Percentiles rank a stretch among this genome's conserved stretches.
phyloP scores from a whole-genome alignment of 768 basidiomycete genomes.

The Suillus discolor region DNA sequence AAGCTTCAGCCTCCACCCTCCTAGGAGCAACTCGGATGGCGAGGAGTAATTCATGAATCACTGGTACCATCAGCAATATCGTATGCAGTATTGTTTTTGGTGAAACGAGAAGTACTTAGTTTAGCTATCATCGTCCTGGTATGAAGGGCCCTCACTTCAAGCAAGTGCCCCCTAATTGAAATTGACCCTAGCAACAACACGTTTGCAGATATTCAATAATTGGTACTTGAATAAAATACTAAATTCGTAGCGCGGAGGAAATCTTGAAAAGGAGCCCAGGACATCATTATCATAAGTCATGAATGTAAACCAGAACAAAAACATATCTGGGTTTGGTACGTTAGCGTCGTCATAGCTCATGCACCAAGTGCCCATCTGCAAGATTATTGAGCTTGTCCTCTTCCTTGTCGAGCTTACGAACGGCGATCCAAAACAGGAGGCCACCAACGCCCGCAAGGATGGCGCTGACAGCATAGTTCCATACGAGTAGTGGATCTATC shows the following conservation, averaged over 20 bases:
- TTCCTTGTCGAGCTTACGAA: slow-evolving; percentile 57
- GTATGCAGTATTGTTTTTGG: neutral
- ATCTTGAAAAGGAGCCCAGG: neutral
- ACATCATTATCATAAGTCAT: neutral
- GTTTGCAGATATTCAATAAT: neutral
- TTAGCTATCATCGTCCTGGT: neutral
- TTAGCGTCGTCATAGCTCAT: neutral
- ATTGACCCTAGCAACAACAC: neutral
- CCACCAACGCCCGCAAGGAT: slow-evolving; percentile 57
- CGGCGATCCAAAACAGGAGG: slow-evolving; percentile 52
- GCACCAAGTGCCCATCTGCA: slow-evolving; percentile 38
- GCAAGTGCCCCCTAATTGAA: neutral
- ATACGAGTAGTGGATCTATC: slow-evolving; percentile 70
- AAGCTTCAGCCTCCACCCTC: neutral
- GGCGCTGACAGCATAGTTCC: slow-evolving; percentile 70
- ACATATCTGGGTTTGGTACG: too few relatives aligned
- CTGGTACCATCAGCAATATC: neutral
- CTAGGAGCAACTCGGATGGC: neutral
- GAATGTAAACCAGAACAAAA: neutral
- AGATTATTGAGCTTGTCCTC: slow-evolving; percentile 69
- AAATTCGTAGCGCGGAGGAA: neutral
- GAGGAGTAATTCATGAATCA: neutral
- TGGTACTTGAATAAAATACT: neutral
- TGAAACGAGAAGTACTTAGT: neutral
- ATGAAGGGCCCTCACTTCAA: neutral